These are phyloP conservation scores for Marasmius fiardii DNA, from an alignment of 1,284 basidiomycete species.

Conservation along the genomic window DNA sequence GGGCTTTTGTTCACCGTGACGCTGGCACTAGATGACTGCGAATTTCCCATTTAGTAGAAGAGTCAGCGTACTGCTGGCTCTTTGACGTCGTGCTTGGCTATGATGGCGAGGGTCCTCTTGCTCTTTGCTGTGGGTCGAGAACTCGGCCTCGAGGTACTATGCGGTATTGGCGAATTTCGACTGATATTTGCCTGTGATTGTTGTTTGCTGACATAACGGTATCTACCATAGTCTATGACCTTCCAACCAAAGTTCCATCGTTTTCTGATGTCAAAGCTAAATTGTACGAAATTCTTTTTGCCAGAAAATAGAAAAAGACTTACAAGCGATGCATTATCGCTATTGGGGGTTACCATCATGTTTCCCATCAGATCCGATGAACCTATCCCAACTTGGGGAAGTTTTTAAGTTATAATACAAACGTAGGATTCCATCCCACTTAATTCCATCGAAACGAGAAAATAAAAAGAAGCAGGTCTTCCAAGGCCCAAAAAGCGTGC, in stretches of 20 bases:
- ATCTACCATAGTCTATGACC: not conserved
- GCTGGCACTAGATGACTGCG: not conserved
- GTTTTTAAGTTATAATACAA: not conserved
- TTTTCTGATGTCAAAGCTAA: conserved; percentile 5
- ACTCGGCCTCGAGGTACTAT: not conserved
- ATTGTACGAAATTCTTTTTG: not conserved
- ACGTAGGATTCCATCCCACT: not conserved
- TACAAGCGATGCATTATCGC: not conserved
- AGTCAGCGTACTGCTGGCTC: not conserved
- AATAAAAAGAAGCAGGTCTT: not conserved
- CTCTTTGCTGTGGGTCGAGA: not conserved
- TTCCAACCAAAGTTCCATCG: not conserved
- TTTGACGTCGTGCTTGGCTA: not conserved
- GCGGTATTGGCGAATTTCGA: not conserved
- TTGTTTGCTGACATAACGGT: not conserved
- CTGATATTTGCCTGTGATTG: conserved; percentile 2
- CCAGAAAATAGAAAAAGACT: not conserved
- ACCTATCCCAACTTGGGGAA: not conserved
- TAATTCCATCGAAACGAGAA: conserved; percentile 1
- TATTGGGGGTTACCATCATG: conserved; percentile 1
- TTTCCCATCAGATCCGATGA: not conserved
- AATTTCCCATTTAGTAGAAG: not conserved
- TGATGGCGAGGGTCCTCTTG: not conserved
- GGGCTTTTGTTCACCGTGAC: not conserved
- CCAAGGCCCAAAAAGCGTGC: not conserved